These are phyloP conservation scores for Plectosphaerella cucumerina DNA, from an alignment of 2,329 filamentous ascomycete species.

Conservation along the genomic window DNA sequence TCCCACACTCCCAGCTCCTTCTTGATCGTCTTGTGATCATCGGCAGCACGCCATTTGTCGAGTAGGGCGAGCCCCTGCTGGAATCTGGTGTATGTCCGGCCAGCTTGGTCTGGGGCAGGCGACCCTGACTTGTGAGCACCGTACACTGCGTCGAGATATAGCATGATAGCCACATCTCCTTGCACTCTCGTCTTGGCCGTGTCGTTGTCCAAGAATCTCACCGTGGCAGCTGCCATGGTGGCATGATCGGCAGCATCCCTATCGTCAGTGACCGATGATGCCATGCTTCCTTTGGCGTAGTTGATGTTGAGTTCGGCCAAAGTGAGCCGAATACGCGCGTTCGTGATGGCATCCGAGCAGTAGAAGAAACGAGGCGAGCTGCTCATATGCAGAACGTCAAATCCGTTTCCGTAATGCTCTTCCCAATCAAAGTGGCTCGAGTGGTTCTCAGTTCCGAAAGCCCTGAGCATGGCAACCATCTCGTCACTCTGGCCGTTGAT, in stretches of 20 bases:
- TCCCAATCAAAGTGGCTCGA: slow-evolving; percentile 70
- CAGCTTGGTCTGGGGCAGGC: slow-evolving; percentile 18
- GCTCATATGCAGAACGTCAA: slow-evolving; percentile 73
- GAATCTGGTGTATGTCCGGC: slow-evolving; percentile 34
- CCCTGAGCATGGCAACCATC: slow-evolving; percentile 65
- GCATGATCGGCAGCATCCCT: not conserved
- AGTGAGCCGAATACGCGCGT: slow-evolving; percentile 46
- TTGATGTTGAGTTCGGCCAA: slow-evolving; percentile 42
- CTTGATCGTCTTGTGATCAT: slow-evolving; percentile 17
- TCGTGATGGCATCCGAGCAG: slow-evolving; percentile 40
- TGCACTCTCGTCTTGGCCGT: slow-evolving; percentile 37
- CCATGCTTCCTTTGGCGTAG: slow-evolving; percentile 41
- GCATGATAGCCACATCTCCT: slow-evolving; percentile 49
- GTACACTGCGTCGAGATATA: slow-evolving; percentile 57
- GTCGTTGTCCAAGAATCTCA: slow-evolving; percentile 56
- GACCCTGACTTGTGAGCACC: slow-evolving; percentile 23
- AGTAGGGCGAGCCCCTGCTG: slow-evolving; percentile 34
- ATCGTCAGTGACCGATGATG: slow-evolving; percentile 20
- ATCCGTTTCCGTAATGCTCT: slow-evolving; percentile 70
- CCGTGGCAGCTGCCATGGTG: slow-evolving; percentile 12
- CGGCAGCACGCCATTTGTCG: slow-evolving; percentile 25
- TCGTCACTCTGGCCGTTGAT: slow-evolving; percentile 65
- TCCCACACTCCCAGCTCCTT: slow-evolving; percentile 37
- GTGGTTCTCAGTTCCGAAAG: slow-evolving; percentile 85
- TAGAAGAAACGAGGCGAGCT: slow-evolving; percentile 46